Conservation (phyloP, 441 rosid genomes). For the Raphanus hybrid region DNA sequence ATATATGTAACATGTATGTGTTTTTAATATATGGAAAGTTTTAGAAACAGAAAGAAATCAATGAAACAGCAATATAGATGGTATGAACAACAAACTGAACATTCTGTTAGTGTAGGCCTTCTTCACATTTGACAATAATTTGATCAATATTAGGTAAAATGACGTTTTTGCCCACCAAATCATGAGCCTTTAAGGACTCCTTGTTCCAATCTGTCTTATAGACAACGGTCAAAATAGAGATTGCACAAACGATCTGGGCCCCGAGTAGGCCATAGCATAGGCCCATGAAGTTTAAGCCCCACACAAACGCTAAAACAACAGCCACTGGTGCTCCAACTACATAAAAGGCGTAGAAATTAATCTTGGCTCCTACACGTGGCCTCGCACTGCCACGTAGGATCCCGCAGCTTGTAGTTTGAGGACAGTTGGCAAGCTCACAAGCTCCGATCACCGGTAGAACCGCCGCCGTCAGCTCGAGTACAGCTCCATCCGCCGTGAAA, state of each 20-base stretch:
- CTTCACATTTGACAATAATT: conserved; percentile 37
- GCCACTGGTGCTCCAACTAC: conserved; percentile 93
- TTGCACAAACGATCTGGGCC: conserved; percentile 77
- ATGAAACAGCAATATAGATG: conserved; percentile 12
- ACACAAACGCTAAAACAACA: conserved; percentile 60
- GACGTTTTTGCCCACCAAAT: conserved; percentile 53
- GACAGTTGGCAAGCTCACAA: conserved; percentile 90
- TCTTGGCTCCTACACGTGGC: conserved; percentile 78
- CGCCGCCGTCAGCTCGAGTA: conserved; percentile 58
- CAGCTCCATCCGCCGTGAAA: conserved; percentile 62
- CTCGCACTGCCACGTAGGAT: conserved; percentile 87
- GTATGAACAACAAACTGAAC: conserved; percentile 14
- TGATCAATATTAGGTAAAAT: conserved; percentile 12
- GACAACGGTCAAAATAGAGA: conserved; percentile 66
- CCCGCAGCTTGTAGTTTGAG: conserved; percentile 95
- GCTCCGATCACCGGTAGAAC: conserved; percentile 81
- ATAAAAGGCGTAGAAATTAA: conserved; percentile 87
- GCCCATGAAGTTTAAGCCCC: conserved; percentile 75
- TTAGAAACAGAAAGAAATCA: conserved; percentile 17
- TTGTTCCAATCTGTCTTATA: conserved; percentile 79
- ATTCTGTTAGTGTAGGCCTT: conserved; percentile 34
- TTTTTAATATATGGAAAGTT: conserved; percentile 9
- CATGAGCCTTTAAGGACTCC: conserved; percentile 70
- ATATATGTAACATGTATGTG: not conserved
- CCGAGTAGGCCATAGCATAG: conserved; percentile 84